phyloP scores from a whole-genome alignment of 176 grass and related monocot species.

The Oryza meyeriana region DNA sequence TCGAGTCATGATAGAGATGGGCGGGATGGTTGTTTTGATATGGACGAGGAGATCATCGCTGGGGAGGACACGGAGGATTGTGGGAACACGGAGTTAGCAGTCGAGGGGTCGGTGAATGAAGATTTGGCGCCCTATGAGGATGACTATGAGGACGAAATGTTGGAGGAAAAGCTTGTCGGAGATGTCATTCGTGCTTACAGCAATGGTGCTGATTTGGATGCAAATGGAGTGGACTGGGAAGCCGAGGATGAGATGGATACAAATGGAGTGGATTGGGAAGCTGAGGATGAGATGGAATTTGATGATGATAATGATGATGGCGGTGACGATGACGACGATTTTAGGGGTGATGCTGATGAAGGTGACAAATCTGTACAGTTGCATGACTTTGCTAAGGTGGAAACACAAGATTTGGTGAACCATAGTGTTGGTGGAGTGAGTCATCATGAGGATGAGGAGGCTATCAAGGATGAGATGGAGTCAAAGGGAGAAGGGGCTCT shows the following conservation, averaged over 20 bases:
- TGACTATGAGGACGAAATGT: conserved; percentile 34
- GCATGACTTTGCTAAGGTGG: conserved; percentile 7
- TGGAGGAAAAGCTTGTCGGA: conserved; percentile 46
- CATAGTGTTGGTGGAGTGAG: conserved; percentile 7
- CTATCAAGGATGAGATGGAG: neutral
- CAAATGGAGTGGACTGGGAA: conserved; percentile 34
- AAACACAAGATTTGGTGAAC: conserved; percentile 11
- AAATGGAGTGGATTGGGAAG: conserved; percentile 33
- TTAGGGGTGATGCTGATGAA: conserved; percentile 19
- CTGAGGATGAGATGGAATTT: conserved; percentile 43
- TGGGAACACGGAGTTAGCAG: neutral
- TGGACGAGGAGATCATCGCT: neutral
- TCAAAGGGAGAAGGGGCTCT: conserved; percentile 1
- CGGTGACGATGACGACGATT: neutral
- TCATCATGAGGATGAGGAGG: neutral
- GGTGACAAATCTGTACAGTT: conserved; percentile 10
- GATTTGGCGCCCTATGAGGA: conserved; percentile 34
- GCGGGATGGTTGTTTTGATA: neutral
- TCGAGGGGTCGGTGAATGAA: neutral
- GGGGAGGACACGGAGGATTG: neutral
- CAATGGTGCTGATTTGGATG: conserved; percentile 47
- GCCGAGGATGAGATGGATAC: conserved; percentile 42
- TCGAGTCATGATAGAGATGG: neutral
- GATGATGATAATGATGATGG: conserved; percentile 20
- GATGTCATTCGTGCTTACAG: conserved; percentile 52